Evolutionary conservation across 495 filamentous ascomycete species (phyloP).

Genomic region (Rhizodiscina lignyota): DNA sequence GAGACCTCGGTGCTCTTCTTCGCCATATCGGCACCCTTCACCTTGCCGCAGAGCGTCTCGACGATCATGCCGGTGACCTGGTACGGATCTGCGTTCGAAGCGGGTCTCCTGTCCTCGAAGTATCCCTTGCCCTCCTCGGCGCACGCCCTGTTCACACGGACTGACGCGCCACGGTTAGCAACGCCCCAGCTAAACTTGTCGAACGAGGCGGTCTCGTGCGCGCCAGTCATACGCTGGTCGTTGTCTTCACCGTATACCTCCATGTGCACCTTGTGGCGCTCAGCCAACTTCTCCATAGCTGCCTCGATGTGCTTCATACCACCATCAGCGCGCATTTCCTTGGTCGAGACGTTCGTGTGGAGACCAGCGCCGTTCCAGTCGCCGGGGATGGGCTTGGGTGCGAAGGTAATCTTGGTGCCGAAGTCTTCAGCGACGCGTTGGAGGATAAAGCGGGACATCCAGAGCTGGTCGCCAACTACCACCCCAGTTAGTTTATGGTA

Average conservation of each 20-base stretch:
- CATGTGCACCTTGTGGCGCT: slow-evolving; percentile 88
- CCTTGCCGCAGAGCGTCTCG: slow-evolving; percentile 39
- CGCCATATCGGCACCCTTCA: slow-evolving; percentile 21
- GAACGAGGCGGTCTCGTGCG: slow-evolving; percentile 87
- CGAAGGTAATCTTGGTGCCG: slow-evolving; percentile 87
- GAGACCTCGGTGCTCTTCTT: slow-evolving; percentile 11
- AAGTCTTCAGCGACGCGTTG: slow-evolving; percentile 95
- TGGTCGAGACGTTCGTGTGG: slow-evolving; percentile 86
- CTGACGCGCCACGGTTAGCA: slow-evolving; percentile 84
- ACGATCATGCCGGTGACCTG: slow-evolving; percentile 89
- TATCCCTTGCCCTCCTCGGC: slow-evolving; percentile 94
- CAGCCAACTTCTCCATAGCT: slow-evolving; percentile 74
- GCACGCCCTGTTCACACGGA: slow-evolving; percentile 81
- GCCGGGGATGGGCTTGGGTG: slow-evolving; percentile 95
- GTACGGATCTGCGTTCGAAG: slow-evolving; percentile 92
- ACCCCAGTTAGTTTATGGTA: slow-evolving; percentile 6
- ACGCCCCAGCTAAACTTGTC: slow-evolving; percentile 92
- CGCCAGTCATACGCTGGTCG: slow-evolving; percentile 76
- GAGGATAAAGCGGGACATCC: slow-evolving; percentile 92
- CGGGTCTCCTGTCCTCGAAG: slow-evolving; percentile 93
- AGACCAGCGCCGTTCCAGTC: slow-evolving; percentile 99
- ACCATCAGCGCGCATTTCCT: slow-evolving; percentile 72
- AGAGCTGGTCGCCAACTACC: slow-evolving; percentile 87
- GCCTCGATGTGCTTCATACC: slow-evolving; percentile 88
- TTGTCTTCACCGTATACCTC: slow-evolving; percentile 95